A percentile compares a stretch with the other conserved stretches of the same genome.
Evolutionary conservation across 306 rosid species (phyloP).

Genomic region (Morella rubra): DNA sequence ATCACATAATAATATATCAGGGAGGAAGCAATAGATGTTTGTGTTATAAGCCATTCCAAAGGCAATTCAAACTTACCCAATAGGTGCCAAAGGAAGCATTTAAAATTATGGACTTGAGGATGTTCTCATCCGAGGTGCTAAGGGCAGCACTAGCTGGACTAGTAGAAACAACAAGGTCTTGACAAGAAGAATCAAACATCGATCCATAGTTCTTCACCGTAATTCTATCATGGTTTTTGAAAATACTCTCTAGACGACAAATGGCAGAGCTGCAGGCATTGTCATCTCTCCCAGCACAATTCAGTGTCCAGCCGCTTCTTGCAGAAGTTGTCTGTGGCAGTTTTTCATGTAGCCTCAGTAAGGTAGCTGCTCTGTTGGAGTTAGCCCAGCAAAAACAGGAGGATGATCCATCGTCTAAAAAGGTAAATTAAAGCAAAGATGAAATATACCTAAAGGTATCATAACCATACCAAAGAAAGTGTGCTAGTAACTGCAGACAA

Average conservation of each 20-base stretch:
- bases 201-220: conserved; percentile 64
- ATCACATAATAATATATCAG: neutral
- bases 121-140: conserved; percentile 57
- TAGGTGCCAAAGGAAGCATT: conserved; percentile 58
- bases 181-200: conserved; percentile 51
- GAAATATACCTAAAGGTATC: neutral
- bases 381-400: conserved; percentile 82
- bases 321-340: conserved; percentile 35
- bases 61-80: conserved; percentile 60
- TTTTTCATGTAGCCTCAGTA: conserved; percentile 66
- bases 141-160: conserved; percentile 49
- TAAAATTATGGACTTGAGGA: conserved; percentile 54
- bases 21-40: neutral
- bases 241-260: conserved; percentile 52
- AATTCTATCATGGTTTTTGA: conserved; percentile 52
- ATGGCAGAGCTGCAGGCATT: conserved; percentile 24
- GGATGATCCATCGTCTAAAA: conserved; percentile 86
- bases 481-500: neutral
- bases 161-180: conserved; percentile 56
- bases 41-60: neutral
- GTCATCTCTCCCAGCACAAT: conserved; percentile 16
- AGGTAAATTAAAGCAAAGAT: conserved; percentile 12
- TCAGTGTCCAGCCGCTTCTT: conserved; percentile 24
- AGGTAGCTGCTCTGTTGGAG: conserved; percentile 72
- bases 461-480: neutral